phyloP scores from a whole-genome alignment of 768 basidiomycete genomes.

The Boletus reticulatus region DNA sequence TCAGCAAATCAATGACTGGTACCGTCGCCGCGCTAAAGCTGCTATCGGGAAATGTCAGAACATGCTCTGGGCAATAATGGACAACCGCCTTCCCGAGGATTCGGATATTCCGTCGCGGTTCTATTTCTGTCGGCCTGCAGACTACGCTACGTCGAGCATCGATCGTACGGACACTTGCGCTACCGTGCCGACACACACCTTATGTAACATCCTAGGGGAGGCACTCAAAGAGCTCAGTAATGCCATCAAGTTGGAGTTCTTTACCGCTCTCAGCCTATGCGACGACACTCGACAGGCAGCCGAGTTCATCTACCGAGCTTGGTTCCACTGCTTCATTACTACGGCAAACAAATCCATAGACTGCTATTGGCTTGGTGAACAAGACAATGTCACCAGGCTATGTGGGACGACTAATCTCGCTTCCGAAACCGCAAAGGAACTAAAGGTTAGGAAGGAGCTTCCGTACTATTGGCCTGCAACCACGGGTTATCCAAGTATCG shows the following conservation, averaged over 20 bases:
- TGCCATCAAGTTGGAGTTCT: background rate
- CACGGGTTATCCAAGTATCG: too few species aligned
- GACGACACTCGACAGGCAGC: background rate
- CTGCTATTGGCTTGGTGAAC: background rate
- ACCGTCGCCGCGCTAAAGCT: background rate
- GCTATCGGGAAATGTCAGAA: background rate
- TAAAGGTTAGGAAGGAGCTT: too few species aligned
- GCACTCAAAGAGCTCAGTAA: background rate
- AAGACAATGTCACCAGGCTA: background rate
- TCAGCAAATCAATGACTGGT: fast-evolving
- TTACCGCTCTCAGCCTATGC: background rate
- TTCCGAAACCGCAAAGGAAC: too few species aligned
- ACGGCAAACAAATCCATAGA: background rate
- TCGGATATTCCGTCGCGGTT: background rate
- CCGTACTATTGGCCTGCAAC: too few species aligned
- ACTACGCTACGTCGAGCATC: too few species aligned
- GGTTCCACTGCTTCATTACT: background rate
- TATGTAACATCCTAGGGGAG: background rate
- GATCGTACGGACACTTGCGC: background rate
- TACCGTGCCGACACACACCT: background rate
- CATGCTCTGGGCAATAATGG: too few species aligned
- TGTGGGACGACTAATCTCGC: background rate
- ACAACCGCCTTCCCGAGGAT: too few species aligned
- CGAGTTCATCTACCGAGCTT: background rate
- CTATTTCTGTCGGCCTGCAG: background rate